Evolutionary conservation across 768 basidiomycete genomes (phyloP), one percentile per base, ranked within the genome.

Genomic region (Grammothele lineata): DNA sequence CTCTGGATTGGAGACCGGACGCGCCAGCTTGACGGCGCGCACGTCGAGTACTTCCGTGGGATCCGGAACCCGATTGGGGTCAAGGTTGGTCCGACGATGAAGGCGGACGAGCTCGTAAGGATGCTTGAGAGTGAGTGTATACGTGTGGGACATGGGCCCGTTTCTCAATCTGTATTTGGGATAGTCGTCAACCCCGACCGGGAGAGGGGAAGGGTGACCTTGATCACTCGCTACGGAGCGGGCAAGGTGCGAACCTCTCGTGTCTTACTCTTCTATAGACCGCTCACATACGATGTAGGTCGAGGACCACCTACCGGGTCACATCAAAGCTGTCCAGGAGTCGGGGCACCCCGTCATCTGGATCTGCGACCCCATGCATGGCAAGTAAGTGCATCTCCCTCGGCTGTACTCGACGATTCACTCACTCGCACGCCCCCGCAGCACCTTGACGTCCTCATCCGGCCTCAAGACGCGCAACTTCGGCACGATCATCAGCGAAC

Each of bases 341-440:
- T 85, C 91, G 2, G 80, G 78, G 0, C 93, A 98, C 62, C 87
- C 88, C 1, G 93, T 96, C 2, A 80, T 85, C 8, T 98, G 94
- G 92, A 78, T 94, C 40, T 94, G 90, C 60, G 96, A 98, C 67
- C 93, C 94, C 2, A 98, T 98, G 95, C 95, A 98, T 57, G 95
- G 94, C 70, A 96, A 97, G 92, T 92, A 60, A 57, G 88, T 75
- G 4, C n/a, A 24, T n/a, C 36, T 26, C 50, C 38, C 3, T 26
- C 43, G 24, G 40, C 25, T 5, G 27, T 17, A 17, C 15, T 15
- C 35, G 25, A 37, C 34, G 41, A 14, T 24, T 22, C 21, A 37
- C 17, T 38, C 19, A n/a, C 15, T 21, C 17, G 12, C 34, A 36
- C 14, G 18, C 4, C 11, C 40, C 14, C 24, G 14, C 51, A 95